Base-by-base conservation (phyloP, 495 filamentous ascomycete species). In the Penicillium canescens region DNA sequence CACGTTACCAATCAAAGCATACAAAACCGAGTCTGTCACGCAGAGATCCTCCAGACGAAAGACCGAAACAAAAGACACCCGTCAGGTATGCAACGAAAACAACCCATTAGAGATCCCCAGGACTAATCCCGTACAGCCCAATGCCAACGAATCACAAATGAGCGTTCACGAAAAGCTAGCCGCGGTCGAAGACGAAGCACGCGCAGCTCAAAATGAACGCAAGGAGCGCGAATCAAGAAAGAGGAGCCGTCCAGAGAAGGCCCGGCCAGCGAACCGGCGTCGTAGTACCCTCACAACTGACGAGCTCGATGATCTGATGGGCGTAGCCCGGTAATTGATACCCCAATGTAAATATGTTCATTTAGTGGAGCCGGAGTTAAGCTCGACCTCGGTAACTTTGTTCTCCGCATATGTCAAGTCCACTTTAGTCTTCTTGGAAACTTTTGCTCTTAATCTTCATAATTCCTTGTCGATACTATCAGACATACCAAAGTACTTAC, bases 281-380 rank as follows among this genome's bases (percentile, higher is more conserved):
- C 71, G 87, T 39, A 90, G 87, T 52, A 90, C 88, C 7, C 72
- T 91, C 0, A 87, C 83, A 20, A 83, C 80, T n/a, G 85, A 85
- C 72, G 88, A 91, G 58, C 60, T 90, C 42, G 84, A 87, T 48
- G 82, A 83, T 41, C 67, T 87, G 58, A 81, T 87, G 70, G 73
- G 77, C 23, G 60, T 69, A 43, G 56, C 65, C 39, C 55, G 55
- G 26, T 67, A 50, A 48, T 46, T 54, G 46, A 45, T 43, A 53
- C 39, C 39, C 42, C 38, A 51, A 37, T 62, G 62, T 57, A 57
- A 43, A 59, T 46, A 54, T 41, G 41, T 21, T 36, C 50, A 63
- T 40, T 47, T 53, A 56, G 49, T 40, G 52, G 54, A 59, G 66
- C 43, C 49, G 49, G 49, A 51, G 39, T 16, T 31, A 24, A 43